Base-by-base conservation (phyloP, 1,284 basidiomycete species). In the Leccinum subrobustum region DNA sequence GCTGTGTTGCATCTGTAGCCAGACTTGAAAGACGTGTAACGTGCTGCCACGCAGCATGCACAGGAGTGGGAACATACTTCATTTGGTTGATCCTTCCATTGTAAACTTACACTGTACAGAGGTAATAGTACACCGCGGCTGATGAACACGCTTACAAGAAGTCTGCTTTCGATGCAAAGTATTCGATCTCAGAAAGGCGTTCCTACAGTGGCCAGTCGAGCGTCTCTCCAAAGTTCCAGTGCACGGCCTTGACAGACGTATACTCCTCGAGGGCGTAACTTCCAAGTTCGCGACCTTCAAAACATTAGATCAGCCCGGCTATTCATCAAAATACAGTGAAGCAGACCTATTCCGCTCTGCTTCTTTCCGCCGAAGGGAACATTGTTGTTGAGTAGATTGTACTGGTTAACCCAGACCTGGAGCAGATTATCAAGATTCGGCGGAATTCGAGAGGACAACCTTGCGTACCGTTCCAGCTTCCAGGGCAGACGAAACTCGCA, bases 291-390 rank as follows among this genome's bases (percentile, higher is more conserved):
- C 95, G 84, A 37, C 89, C 89, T 91, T 71, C 39, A 18, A 63
- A 52, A 20, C 3, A 37, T 69, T 52, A 63, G 58, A 51, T 52
- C 23, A 44, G 55, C 57, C 18, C 6, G 44, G 50, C 25, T 51
- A n/a, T 60, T 57, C 9, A 77, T 57, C 76, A 6, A 31, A 39
- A 53, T 59, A 27, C 14, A 52, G 9, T 6, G 50, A 6, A 6
- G 56, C 67, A 39, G 60, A 81, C 89, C 89, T 60, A 88, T 83
- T 18, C 89, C 89, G 61, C 83, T 86, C 70, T 87, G 88, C 77
- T 95, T 96, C 81, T 93, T 96, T 14, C 96, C 95, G 25, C 95
- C 96, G 68, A 97, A 97, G 1, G 96, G 95, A 42, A 93, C 91
- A 61, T 92, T 92, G 73, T 91, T 91, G 71, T 84, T 83, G 54